phyloP scores from a whole-genome alignment of 495 filamentous ascomycete species.

The Penicillium cosmopolitanum region DNA sequence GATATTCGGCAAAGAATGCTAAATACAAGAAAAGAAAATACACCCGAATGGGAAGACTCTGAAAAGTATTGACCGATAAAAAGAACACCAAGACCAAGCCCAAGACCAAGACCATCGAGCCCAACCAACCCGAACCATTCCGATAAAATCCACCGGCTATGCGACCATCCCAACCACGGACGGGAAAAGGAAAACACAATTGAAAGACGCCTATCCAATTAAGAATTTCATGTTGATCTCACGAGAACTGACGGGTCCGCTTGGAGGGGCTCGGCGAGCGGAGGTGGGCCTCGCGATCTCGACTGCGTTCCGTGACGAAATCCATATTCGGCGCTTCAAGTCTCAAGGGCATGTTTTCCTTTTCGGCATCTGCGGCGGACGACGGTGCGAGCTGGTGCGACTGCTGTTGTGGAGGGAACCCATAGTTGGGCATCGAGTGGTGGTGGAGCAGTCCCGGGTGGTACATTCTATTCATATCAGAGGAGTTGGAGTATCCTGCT shows the following conservation, averaged over 20 bases:
- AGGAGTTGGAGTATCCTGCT: constrained; percentile 22
- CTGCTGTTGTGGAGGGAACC: constrained; percentile 29
- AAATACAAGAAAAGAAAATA: background rate
- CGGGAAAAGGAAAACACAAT: background rate
- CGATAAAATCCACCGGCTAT: constrained; percentile 10
- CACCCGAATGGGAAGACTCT: constrained; percentile 1
- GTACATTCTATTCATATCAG: constrained; percentile 31
- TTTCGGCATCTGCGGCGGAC: constrained; percentile 21
- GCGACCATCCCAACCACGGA: constrained; percentile 10
- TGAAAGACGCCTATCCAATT: constrained; percentile 25
- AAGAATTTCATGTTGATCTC: constrained; percentile 4
- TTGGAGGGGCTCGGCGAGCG: constrained; percentile 48
- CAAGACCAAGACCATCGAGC: background rate
- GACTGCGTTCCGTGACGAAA: constrained; percentile 41
- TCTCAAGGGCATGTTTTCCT: constrained; percentile 38
- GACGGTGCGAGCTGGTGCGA: constrained; percentile 12
- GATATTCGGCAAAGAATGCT: background rate
- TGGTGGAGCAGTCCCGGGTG: constrained; percentile 30
- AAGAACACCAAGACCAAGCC: background rate
- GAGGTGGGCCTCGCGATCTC: constrained; percentile 39
- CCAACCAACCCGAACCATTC: constrained; percentile 15
- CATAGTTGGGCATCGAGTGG: constrained; percentile 32
- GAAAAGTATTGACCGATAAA: background rate
- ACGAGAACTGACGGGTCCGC: constrained; percentile 34
- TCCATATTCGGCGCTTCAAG: constrained; percentile 37